Evolutionary conservation across 371 early-diverging fungal species (phyloP), one percentile per base, ranked within the genome.

Genomic region (Lichtheimia hyalospora): DNA sequence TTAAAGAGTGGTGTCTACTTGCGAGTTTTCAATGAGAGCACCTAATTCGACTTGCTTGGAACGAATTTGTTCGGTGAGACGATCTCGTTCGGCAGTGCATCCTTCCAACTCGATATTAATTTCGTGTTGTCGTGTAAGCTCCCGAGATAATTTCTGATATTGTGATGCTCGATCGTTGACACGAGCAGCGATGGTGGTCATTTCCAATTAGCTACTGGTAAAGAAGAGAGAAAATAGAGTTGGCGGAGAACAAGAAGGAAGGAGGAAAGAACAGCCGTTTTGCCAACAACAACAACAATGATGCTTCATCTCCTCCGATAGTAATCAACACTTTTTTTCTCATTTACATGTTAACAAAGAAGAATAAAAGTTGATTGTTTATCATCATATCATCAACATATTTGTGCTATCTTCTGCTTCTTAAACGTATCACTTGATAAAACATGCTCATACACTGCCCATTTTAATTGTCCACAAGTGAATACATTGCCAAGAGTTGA

Each of bases 11-110:
- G 2, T 8, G 16, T 5, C 18, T 34, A 57, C 66, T 40, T 49
- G 58, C 66, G 66, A 57, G 46, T 55, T 61, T 52, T 66, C 58
- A 3, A 24, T 41, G 14, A 66, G 51, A 21, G 34, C 13, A 10
- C 25, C 20, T 3, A 66, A 27, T 25, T 66, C 58, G 12, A 49
- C 42, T 21, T 66, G 58, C 24, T 60, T 59, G n/a, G 66, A 21
- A 12, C 54, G 25, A 16, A 61, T 40, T 27, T 41, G 14, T 18
- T 53, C 51, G 3, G 66, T 49, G 24, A 66, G n/a, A n/a, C 53
- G 57, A 20, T 61, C 49, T 20, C 61, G 51, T 44, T 60, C 58
- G 24, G 62, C 58, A 5, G 51, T 8, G 42, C 52, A 52, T 5
- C 42, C 48, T 49, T 66, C 66, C 23, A 61, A 49, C n/a, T 28